These are phyloP conservation scores for Pelargonium myrrhifolium DNA, from an alignment of 441 rosid species.

Conservation along the genomic window DNA sequence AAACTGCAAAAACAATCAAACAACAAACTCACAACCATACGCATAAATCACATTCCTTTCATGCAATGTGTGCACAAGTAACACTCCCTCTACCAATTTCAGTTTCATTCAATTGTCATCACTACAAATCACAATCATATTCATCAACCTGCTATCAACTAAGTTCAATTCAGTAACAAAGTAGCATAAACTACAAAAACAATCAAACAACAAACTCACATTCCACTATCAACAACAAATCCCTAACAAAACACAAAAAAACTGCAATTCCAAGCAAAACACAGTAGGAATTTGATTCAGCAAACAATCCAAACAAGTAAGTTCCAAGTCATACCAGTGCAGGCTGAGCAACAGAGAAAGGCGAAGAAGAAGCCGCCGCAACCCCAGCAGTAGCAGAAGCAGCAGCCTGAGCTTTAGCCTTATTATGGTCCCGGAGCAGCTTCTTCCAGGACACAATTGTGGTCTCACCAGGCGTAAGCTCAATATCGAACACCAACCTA, in stretches of 20 bases:
- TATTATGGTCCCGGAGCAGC: conserved; percentile 26
- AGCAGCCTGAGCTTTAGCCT: neutral
- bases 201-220: neutral
- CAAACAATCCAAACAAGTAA: neutral
- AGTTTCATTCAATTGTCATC: neutral
- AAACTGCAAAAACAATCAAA: neutral
- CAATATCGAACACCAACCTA: conserved; percentile 31
- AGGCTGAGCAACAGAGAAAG: neutral
- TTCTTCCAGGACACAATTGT: conserved; percentile 41
- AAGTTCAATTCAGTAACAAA: neutral
- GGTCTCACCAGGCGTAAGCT: conserved; percentile 35
- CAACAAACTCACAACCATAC: neutral
- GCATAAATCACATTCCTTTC: neutral
- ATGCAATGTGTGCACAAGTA: neutral
- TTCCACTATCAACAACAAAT: neutral
- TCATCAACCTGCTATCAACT: neutral
- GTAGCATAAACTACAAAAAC: neutral
- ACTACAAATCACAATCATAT: neutral
- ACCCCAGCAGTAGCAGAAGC: neutral
- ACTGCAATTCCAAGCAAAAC: conserved; percentile 2
- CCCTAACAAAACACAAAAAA: neutral
- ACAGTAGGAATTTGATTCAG: neutral
- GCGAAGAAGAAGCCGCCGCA: neutral
- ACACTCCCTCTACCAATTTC: neutral
- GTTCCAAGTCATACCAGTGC: conserved; percentile 23